phyloP scores from a whole-genome alignment of 164 flowering plant genomes.

The Aristolochia fimbriata region DNA sequence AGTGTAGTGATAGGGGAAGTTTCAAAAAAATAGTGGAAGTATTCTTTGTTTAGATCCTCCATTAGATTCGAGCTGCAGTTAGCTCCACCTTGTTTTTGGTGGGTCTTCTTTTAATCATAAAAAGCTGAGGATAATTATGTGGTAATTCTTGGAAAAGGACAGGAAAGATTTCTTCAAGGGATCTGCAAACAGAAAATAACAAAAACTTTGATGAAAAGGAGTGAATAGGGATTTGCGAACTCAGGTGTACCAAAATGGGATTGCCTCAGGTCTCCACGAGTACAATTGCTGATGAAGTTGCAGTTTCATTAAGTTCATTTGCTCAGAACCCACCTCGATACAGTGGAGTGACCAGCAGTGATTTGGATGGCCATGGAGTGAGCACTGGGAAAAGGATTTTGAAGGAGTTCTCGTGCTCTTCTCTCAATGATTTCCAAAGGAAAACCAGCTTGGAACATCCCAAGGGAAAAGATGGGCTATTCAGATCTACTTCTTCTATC shows the following conservation, averaged over 20 bases:
- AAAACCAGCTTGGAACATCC: slow-evolving; percentile 27
- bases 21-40: no score
- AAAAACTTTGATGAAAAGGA: background rate
- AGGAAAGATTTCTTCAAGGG: background rate
- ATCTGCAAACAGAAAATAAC: background rate
- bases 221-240: background rate
- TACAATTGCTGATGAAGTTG: slow-evolving; percentile 31
- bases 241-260: slow-evolving; percentile 34
- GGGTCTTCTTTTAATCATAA: background rate
- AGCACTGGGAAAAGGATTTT: slow-evolving; percentile 5
- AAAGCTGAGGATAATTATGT: no score
- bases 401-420: slow-evolving; percentile 21
- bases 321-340: slow-evolving; percentile 25
- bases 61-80: background rate
- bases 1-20: no score
- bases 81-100: background rate
- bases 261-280: slow-evolving; percentile 54
- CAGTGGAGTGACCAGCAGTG: slow-evolving; percentile 26
- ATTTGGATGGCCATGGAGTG: slow-evolving; percentile 34
- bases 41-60: no score
- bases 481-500: slow-evolving; percentile 11
- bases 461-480: slow-evolving; percentile 16
- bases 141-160: background rate
- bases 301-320: slow-evolving; percentile 28
- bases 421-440: slow-evolving; percentile 27